Evolutionary conservation across 1,284 basidiomycete genomes (phyloP).

Genomic region (Neolentinus lepideus): DNA sequence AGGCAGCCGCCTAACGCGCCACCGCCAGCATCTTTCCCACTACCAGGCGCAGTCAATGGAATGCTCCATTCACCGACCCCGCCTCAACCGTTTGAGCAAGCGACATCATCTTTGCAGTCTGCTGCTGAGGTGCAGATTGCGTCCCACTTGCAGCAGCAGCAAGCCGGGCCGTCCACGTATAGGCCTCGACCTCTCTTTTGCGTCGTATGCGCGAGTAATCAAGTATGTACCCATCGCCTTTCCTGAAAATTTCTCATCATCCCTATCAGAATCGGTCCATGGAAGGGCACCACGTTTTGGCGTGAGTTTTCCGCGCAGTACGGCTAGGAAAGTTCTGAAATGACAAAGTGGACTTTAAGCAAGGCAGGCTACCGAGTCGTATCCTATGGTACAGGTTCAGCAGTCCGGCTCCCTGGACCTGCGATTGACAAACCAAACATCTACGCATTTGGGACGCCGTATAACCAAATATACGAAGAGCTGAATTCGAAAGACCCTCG

Average conservation of each 20-base stretch:
- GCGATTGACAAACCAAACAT: constrained; percentile 98
- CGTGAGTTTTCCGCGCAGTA: constrained; percentile 45
- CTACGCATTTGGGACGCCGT: constrained; percentile 97
- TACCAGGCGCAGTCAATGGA: constrained; percentile 4
- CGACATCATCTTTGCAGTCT: constrained; percentile 6
- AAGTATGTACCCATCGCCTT: constrained; percentile 43
- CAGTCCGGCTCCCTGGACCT: constrained; percentile 92
- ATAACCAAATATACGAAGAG: constrained; percentile 94
- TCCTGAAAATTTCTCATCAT: constrained; percentile 11
- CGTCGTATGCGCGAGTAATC: constrained; percentile 97
- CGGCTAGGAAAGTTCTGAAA: background rate
- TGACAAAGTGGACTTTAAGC: constrained; percentile 25
- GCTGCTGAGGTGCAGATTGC: constrained; percentile 6
- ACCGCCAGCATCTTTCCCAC: constrained; percentile 16
- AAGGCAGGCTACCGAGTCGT: constrained; percentile 89
- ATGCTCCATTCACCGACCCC: background rate
- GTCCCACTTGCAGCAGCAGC: background rate
- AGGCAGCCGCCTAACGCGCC: constrained; percentile 37
- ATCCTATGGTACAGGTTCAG: constrained; percentile 95
- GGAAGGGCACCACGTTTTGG: constrained; percentile 92
- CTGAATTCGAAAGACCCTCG: constrained; percentile 81
- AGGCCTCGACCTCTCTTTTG: constrained; percentile 82
- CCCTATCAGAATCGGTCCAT: constrained; percentile 87
- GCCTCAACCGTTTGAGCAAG: constrained; percentile 4
- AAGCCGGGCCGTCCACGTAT: constrained; percentile 22